phyloP scores from a whole-genome alignment of 2,329 filamentous ascomycete genomes.

The Arachnopeziza araneosa region DNA sequence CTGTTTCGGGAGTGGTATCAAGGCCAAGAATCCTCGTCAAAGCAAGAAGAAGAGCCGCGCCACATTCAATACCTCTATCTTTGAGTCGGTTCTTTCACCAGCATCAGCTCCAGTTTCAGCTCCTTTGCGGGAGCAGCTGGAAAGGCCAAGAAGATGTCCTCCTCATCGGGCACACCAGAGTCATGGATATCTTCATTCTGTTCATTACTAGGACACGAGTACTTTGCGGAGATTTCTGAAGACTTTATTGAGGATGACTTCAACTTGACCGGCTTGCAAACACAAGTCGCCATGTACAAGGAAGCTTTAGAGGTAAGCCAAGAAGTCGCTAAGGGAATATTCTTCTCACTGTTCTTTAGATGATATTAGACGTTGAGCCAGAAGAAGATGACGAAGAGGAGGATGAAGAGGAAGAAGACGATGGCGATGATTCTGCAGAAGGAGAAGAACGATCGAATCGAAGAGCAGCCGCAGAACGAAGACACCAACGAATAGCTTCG shows the following conservation, averaged over 20 bases:
- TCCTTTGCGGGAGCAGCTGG: not conserved
- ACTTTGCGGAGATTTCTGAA: slow-evolving; percentile 97
- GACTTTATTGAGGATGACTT: slow-evolving; percentile 99
- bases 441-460: slow-evolving; percentile 48
- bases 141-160: slow-evolving; percentile 31
- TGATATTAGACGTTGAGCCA: slow-evolving; percentile 97
- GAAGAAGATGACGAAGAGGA: slow-evolving; percentile 89
- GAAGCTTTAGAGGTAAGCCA: slow-evolving; percentile 75
- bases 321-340: not conserved
- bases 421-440: slow-evolving; percentile 63
- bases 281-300: slow-evolving; percentile 97
- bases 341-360: slow-evolving; percentile 42
- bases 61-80: no score
- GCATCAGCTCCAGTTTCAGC: no score
- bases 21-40: no score
- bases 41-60: no score
- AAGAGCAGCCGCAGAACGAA: slow-evolving; percentile 54
- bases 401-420: slow-evolving; percentile 61
- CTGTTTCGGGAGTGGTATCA: no score
- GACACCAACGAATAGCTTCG: slow-evolving; percentile 80
- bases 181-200: slow-evolving; percentile 99
- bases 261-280: slow-evolving; percentile 92
- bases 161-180: slow-evolving; percentile 46
- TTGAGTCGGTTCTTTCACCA: no score
- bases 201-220: slow-evolving; percentile 91